phyloP scores from a whole-genome alignment of 2,329 filamentous ascomycete genomes.

The Pseudocercospora macadamiae region DNA sequence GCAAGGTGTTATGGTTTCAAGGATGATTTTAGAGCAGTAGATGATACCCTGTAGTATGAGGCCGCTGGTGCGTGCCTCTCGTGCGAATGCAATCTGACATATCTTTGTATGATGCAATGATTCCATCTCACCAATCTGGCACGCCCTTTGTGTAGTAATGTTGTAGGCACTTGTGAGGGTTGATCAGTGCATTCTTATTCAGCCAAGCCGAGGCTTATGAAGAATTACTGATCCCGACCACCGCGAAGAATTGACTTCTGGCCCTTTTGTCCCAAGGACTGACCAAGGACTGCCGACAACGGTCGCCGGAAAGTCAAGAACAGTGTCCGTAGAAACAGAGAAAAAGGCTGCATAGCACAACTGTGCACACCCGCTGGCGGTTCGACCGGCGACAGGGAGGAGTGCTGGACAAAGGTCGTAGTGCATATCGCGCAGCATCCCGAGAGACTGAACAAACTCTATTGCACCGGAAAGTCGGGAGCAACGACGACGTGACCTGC shows the following conservation, averaged over 20 bases:
- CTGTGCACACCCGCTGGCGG: not conserved
- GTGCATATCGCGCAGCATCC: not conserved
- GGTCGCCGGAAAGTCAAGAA: not conserved
- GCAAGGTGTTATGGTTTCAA: not conserved
- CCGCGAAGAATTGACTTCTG: not conserved
- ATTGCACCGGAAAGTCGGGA: constrained; percentile 1
- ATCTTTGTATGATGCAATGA: not conserved
- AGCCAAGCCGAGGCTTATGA: not conserved
- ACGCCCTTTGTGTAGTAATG: too few species aligned
- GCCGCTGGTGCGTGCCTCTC: not conserved
- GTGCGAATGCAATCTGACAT: not conserved
- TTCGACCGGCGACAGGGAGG: not conserved
- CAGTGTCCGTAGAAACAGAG: not conserved
- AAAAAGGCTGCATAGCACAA: not conserved
- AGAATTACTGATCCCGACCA: constrained; percentile 1
- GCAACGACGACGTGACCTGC: not conserved
- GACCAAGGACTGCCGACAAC: not conserved
- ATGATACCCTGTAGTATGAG: constrained; percentile 2
- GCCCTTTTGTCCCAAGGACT: not conserved
- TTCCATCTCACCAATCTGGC: too few species aligned
- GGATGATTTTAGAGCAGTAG: not conserved
- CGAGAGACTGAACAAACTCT: constrained; percentile 3
- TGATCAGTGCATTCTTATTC: not conserved
- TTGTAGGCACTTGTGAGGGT: too few species aligned
- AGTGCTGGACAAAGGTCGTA: not conserved